These are phyloP conservation scores for Lanzia echinophila DNA, from an alignment of 2,329 filamentous ascomycete genomes.

Conservation along the genomic window DNA sequence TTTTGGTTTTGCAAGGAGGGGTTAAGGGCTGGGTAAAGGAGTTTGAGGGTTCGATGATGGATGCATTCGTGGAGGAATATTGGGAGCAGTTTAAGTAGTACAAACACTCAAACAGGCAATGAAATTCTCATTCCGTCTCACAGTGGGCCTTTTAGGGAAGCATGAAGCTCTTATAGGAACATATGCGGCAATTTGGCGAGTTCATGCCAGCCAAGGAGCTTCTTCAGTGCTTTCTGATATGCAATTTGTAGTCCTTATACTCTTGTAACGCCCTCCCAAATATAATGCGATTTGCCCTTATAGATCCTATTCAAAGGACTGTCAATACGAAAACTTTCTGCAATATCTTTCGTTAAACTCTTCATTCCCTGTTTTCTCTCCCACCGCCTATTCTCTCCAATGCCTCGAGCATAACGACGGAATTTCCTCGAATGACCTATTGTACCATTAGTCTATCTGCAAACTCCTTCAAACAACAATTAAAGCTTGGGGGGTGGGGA, in stretches of 20 bases:
- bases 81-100: slow-evolving; percentile 30
- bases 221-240: slow-evolving; percentile 1
- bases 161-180: too few species aligned
- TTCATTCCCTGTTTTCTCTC: slow-evolving; percentile 34
- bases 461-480: too few species aligned
- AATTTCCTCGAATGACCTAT: slow-evolving; percentile 92
- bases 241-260: slow-evolving; percentile 11
- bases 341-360: background rate
- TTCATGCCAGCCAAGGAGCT: background rate
- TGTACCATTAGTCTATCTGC: slow-evolving; percentile 12
- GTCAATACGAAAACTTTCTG: background rate
- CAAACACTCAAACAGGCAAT: too few species aligned
- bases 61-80: slow-evolving; percentile 41
- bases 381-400: slow-evolving; percentile 61
- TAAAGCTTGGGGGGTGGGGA: too few species aligned
- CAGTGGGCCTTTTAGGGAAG: too few species aligned
- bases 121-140: too few species aligned
- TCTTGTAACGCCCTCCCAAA: slow-evolving; percentile 7
- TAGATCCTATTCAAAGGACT: background rate
- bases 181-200: too few species aligned
- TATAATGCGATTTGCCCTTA: slow-evolving; percentile 2
- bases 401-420: slow-evolving; percentile 94
- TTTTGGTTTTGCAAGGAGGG: slow-evolving; percentile 44
- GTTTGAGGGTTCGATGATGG: slow-evolving; percentile 42
- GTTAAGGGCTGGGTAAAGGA: slow-evolving; percentile 49